A percentile compares a stretch with the other conserved stretches of the same genome.
phyloP scores from a whole-genome alignment of 768 basidiomycete genomes.

The Suillus clintonianus region DNA sequence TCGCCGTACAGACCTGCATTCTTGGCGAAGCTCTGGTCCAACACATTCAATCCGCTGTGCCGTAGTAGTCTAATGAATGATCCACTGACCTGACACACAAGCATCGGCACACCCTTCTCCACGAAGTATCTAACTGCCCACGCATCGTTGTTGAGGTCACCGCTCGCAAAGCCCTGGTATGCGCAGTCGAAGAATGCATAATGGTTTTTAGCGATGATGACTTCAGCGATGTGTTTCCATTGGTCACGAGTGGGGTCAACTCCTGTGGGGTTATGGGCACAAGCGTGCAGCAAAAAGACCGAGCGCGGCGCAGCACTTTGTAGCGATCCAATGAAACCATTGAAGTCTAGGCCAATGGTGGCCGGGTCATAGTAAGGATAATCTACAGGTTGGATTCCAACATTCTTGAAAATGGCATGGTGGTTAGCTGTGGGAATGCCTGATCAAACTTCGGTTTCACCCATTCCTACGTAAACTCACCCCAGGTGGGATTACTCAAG shows the following conservation, averaged over 20 bases:
- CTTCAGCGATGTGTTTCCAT: constrained; percentile 77
- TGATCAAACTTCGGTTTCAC: constrained; percentile 3
- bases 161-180: constrained; percentile 98
- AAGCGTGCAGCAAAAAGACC: constrained; percentile 89
- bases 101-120: constrained; percentile 68
- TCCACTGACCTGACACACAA: constrained; percentile 79
- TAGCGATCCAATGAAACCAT: constrained; percentile 63
- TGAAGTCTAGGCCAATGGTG: constrained; percentile 85
- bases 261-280: constrained; percentile 97
- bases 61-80: constrained; percentile 41
- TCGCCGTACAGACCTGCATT: constrained; percentile 96
- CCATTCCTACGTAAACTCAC: constrained; percentile 27
- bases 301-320: constrained; percentile 70
- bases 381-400: constrained; percentile 80
- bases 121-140: constrained; percentile 93
- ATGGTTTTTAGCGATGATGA: constrained; percentile 72
- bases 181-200: constrained; percentile 95
- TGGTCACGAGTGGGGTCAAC: constrained; percentile 90
- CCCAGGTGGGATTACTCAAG: constrained; percentile 95
- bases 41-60: constrained; percentile 9
- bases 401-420: constrained; percentile 86
- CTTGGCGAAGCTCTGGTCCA: constrained; percentile 92
- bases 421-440: constrained; percentile 65
- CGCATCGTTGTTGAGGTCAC: constrained; percentile 88
- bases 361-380: constrained; percentile 95